Base-by-base conservation (phyloP, 1,284 basidiomycete genomes). In the Ceratobasidium sp. region DNA sequence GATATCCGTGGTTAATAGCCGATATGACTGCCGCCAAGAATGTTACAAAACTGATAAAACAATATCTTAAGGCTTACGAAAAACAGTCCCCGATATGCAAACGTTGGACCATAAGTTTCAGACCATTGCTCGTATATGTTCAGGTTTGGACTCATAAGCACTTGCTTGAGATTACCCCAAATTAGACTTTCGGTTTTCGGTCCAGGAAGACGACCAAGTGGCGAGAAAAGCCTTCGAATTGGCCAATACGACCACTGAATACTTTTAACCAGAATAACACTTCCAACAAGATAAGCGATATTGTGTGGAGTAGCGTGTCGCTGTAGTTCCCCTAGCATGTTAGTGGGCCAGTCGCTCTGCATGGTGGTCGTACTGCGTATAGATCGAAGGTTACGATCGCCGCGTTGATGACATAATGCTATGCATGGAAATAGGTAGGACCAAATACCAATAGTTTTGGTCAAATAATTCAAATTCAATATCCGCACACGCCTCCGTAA, bases 201-300 rank as follows among this genome's bases (percentile, higher is more conserved):
- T 5, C 73, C 73, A 10, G 60, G 73, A 7, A 76, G 51, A 26
- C 63, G 60, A 13, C 73, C 46, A 42, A 76, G 61, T 2, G 73
- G 73, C 28, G 73, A 76, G 20, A 44, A 23, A 10, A 44, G 69
- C n/a, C 49, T 64, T 33, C 40, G 60, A 40, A 66, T 20, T 2
- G 49, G 73, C 46, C 9, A 51, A 28, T 51, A 63, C 20, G 51
- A n/a, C n/a, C 49, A 51, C 12, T 55, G 44, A 18, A n/a, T 23
- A 18, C 55, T 44, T n/a, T 40, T 76, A 13, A 76, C 13, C 4
- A 75, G 12, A 10, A 26, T 6, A 7, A 81, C 26, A 84, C 82
- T 18, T 61, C 80, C 49, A 61, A 42, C 61, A 67, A 53, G 4
- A 73, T 26, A 64, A 53, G 26, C 39, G 42, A 78, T 6, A 44